phyloP scores from a whole-genome alignment of 768 basidiomycete species.

The Agaricus subrufescens region DNA sequence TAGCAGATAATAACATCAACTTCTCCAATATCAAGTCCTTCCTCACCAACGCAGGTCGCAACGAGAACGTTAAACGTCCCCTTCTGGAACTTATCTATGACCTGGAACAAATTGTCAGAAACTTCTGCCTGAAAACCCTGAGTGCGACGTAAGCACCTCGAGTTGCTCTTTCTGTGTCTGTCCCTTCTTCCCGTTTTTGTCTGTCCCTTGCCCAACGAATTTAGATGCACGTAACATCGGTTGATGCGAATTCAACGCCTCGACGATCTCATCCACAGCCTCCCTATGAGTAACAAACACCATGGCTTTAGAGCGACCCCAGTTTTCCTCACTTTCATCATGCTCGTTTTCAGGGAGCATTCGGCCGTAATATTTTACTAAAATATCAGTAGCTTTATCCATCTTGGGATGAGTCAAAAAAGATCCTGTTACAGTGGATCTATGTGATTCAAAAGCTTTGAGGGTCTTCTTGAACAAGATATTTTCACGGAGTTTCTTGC shows the following conservation, averaged over 20 bases:
- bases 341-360: slow-evolving; percentile 36
- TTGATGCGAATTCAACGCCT: slow-evolving; percentile 65
- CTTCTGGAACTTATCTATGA: slow-evolving; percentile 81
- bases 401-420: slow-evolving; percentile 80
- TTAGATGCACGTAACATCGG: slow-evolving; percentile 78
- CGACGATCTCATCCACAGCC: slow-evolving; percentile 88
- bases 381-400: slow-evolving; percentile 70
- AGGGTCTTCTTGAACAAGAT: slow-evolving; percentile 59
- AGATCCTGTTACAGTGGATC: slow-evolving; percentile 20
- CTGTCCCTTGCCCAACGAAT: slow-evolving; percentile 88
- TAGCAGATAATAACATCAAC: slow-evolving; percentile 96
- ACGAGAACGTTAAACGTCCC: slow-evolving; percentile 91
- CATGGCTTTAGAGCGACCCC: slow-evolving; percentile 76
- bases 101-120: slow-evolving; percentile 37
- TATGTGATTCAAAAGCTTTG: slow-evolving; percentile 59
- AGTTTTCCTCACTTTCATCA: slow-evolving; percentile 24
- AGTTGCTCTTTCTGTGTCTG: slow-evolving; percentile 90
- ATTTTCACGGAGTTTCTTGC: slow-evolving; percentile 46
- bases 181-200: slow-evolving; percentile 84
- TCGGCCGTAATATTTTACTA: slow-evolving; percentile 76
- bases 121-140: not conserved
- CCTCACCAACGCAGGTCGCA: slow-evolving; percentile 95
- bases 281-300: slow-evolving; percentile 91
- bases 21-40: slow-evolving; percentile 97
- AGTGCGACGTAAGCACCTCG: slow-evolving; percentile 43